Evolutionary conservation across 2,329 filamentous ascomycete species (phyloP).

Genomic region (Xylariaceae sp.): DNA sequence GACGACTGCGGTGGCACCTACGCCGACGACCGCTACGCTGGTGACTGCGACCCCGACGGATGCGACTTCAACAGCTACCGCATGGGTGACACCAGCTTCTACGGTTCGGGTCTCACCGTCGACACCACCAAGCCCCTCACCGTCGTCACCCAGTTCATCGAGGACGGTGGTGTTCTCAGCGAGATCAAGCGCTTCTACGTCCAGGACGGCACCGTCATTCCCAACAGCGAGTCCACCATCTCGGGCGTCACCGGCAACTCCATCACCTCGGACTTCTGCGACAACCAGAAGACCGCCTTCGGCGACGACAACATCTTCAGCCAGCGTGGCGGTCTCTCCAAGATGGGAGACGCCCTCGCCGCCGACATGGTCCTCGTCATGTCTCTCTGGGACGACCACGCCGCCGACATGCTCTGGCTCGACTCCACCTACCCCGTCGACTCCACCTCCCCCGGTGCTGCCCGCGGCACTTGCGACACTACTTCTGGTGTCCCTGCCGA

Average conservation of each 20-base stretch:
- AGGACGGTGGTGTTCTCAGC: constrained; percentile 42
- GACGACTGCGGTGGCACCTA: constrained; percentile 45
- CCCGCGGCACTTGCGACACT: constrained; percentile 44
- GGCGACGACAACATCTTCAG: constrained; percentile 47
- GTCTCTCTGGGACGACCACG: constrained; percentile 52
- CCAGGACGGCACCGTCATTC: constrained; percentile 47
- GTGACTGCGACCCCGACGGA: constrained; percentile 58
- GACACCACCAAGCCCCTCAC: constrained; percentile 52
- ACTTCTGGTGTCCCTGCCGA: constrained; percentile 41
- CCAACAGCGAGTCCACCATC: constrained; percentile 35
- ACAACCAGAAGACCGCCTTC: constrained; percentile 49
- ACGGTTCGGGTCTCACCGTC: constrained; percentile 49
- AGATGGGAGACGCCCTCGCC: constrained; percentile 48
- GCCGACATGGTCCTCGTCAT: constrained; percentile 58
- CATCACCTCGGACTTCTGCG: constrained; percentile 52
- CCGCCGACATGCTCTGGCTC: constrained; percentile 47
- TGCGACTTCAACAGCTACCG: constrained; percentile 63
- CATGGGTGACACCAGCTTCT: constrained; percentile 55
- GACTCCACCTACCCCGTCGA: constrained; percentile 50
- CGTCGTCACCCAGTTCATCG: constrained; percentile 55
- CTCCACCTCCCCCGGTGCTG: constrained; percentile 36
- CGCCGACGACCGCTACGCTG: constrained; percentile 46
- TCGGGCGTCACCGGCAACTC: constrained; percentile 29
- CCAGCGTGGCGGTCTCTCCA: constrained; percentile 46
- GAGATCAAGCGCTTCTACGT: constrained; percentile 56